phyloP scores from a whole-genome alignment of 2,329 filamentous ascomycete species.

The Cercospora sp. region DNA sequence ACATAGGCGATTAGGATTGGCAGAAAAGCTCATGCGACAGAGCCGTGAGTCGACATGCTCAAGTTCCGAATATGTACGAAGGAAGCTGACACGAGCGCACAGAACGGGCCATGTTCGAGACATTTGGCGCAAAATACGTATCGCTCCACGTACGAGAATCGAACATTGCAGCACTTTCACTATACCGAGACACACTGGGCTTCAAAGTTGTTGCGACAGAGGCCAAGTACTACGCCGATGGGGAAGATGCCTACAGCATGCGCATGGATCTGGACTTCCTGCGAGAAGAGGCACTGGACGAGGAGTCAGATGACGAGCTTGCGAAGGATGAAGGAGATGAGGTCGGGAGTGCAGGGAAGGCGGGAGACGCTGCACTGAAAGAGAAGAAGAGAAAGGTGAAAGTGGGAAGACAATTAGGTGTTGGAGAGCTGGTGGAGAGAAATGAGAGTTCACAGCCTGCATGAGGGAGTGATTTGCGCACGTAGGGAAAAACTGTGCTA shows the following conservation, averaged over 20 bases:
- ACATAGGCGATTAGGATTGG: slow-evolving; percentile 84
- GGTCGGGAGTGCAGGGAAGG: slow-evolving; percentile 21
- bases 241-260: slow-evolving; percentile 95
- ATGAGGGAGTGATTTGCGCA: neutral
- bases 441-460: slow-evolving; percentile 23
- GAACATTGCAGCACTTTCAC: slow-evolving; percentile 84
- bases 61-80: neutral
- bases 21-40: slow-evolving; percentile 97
- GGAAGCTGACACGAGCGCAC: slow-evolving; percentile 16
- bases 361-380: slow-evolving; percentile 33
- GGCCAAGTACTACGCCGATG: slow-evolving; percentile 92
- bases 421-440: slow-evolving; percentile 69
- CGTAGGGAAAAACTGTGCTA: neutral
- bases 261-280: slow-evolving; percentile 72
- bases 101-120: slow-evolving; percentile 97
- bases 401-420: slow-evolving; percentile 76
- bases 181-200: slow-evolving; percentile 89
- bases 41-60: slow-evolving; percentile 64
- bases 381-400: slow-evolving; percentile 77
- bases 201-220: slow-evolving; percentile 88
- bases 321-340: slow-evolving; percentile 45
- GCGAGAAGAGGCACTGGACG: slow-evolving; percentile 54
- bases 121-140: slow-evolving; percentile 87
- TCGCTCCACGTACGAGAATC: slow-evolving; percentile 93
- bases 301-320: slow-evolving; percentile 45